phyloP scores from a whole-genome alignment of 139 green algal genomes.

The Chlamydomonas asymmetrica region DNA sequence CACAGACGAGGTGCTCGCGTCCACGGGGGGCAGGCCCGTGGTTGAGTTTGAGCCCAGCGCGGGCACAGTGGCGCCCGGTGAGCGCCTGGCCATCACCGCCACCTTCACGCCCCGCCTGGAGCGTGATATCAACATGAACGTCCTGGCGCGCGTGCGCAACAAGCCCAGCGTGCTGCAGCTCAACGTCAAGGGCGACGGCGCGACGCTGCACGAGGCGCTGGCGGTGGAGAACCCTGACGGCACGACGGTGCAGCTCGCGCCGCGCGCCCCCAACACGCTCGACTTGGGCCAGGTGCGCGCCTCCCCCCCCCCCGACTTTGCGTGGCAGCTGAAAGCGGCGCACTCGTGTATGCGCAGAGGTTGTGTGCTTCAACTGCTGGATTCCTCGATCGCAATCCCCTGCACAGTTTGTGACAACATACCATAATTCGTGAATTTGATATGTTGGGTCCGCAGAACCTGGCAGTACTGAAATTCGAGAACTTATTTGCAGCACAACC shows the following conservation, averaged over 20 bases:
- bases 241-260: slow-evolving; percentile 45
- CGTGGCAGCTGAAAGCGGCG: too few relatives aligned
- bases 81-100: slow-evolving; percentile 41
- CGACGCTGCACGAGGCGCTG: slow-evolving; percentile 64
- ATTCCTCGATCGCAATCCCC: too few relatives aligned
- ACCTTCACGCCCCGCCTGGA: slow-evolving; percentile 61
- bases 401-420: too few relatives aligned
- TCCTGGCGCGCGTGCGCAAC: slow-evolving; percentile 63
- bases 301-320: too few relatives aligned
- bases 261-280: slow-evolving; percentile 51
- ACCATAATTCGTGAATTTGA: too few relatives aligned
- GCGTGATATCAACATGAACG: slow-evolving; percentile 74
- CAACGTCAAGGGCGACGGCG: slow-evolving; percentile 84
- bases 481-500: too few relatives aligned
- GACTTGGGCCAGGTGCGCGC: slow-evolving; percentile 74
- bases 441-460: too few relatives aligned
- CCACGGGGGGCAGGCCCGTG: slow-evolving; percentile 42
- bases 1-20: slow-evolving; percentile 46
- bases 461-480: too few relatives aligned
- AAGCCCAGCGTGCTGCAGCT: slow-evolving; percentile 71
- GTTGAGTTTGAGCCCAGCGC: slow-evolving; percentile 59
- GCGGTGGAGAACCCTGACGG: slow-evolving; percentile 62
- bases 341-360: too few relatives aligned
- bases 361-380: too few relatives aligned
- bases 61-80: slow-evolving; percentile 61